These are phyloP conservation scores for Phymatotrichopsis omnivora DNA, from an alignment of 2,329 filamentous ascomycete species.

Conservation along the genomic window DNA sequence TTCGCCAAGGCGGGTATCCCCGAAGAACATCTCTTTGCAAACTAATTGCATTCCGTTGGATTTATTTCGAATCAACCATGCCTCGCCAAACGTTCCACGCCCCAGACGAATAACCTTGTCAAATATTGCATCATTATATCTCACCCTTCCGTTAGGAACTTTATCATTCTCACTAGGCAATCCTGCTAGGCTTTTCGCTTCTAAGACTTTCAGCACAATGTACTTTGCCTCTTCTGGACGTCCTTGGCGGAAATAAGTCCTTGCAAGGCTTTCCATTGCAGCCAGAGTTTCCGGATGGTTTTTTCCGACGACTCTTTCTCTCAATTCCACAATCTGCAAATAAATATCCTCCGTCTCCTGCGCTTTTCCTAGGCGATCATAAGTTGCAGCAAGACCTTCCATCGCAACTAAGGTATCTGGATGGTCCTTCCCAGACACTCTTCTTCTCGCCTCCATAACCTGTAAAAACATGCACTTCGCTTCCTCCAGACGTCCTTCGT, in stretches of 20 bases:
- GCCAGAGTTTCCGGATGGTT: background rate
- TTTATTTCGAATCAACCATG: no score
- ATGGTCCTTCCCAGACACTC: slow-evolving; percentile 4
- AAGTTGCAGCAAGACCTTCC: slow-evolving; percentile 7
- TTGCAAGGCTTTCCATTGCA: background rate
- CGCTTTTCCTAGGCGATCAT: no score
- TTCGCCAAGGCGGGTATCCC: no score
- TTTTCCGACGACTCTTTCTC: background rate
- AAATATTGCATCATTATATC: no score
- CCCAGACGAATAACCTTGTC: no score
- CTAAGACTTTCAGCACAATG: background rate
- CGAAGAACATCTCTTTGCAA: no score
- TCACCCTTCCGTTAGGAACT: no score
- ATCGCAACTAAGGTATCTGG: slow-evolving; percentile 16
- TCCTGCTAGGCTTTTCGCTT: no score
- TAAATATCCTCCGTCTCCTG: slow-evolving; percentile 24
- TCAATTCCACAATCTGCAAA: background rate
- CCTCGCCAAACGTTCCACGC: no score
- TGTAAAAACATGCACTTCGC: slow-evolving; percentile 1
- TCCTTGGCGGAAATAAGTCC: background rate
- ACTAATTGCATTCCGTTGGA: no score
- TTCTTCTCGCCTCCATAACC: background rate
- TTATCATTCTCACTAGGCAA: no score
- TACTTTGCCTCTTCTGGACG: slow-evolving; percentile 25
- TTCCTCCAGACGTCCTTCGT: slow-evolving; percentile 9